Percentiles rank a stretch among this genome's conserved stretches.
Conservation (phyloP, 2,329 filamentous ascomycete genomes). For the Xylariaceae sp. region DNA sequence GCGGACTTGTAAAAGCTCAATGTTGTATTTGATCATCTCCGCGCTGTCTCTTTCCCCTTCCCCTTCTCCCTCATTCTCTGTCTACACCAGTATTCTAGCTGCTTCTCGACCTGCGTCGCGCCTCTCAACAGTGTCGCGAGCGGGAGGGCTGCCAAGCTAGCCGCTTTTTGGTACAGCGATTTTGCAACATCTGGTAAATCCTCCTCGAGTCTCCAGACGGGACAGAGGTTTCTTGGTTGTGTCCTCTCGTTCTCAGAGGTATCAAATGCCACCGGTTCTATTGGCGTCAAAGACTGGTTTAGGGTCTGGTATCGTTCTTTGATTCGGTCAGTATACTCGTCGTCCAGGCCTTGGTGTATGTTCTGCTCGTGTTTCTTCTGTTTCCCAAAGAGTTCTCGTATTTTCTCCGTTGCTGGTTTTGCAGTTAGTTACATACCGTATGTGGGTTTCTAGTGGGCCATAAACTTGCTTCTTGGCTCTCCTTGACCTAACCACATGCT, state of each 20-base stretch:
- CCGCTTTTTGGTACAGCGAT: conserved; percentile 42
- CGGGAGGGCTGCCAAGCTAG: conserved; percentile 37
- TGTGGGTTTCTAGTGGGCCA: too few species aligned
- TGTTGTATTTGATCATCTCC: conserved; percentile 8
- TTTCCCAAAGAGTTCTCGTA: conserved; percentile 24
- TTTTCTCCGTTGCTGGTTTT: conserved; percentile 22
- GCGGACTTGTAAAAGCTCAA: conserved; percentile 1
- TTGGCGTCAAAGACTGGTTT: conserved; percentile 15
- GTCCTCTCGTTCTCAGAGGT: conserved; percentile 16
- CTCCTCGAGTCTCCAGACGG: conserved; percentile 35
- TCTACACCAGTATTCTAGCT: conserved; percentile 35
- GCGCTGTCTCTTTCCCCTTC: conserved; percentile 24
- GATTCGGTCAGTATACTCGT: conserved; percentile 8
- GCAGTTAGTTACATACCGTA: background rate
- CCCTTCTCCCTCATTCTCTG: conserved; percentile 25
- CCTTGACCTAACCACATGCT: conserved; percentile 56
- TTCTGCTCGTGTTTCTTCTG: conserved; percentile 12
- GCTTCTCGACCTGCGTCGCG: conserved; percentile 37
- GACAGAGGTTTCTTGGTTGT: conserved; percentile 31
- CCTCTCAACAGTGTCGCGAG: conserved; percentile 35
- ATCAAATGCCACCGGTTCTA: conserved; percentile 17
- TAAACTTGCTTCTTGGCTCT: conserved; percentile 36
- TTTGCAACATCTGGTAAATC: conserved; percentile 43
- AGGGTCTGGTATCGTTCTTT: conserved; percentile 21
- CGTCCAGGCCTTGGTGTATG: background rate